Conservation (phyloP, 2,329 filamentous ascomycete genomes). For the Cladosporium sp. region DNA sequence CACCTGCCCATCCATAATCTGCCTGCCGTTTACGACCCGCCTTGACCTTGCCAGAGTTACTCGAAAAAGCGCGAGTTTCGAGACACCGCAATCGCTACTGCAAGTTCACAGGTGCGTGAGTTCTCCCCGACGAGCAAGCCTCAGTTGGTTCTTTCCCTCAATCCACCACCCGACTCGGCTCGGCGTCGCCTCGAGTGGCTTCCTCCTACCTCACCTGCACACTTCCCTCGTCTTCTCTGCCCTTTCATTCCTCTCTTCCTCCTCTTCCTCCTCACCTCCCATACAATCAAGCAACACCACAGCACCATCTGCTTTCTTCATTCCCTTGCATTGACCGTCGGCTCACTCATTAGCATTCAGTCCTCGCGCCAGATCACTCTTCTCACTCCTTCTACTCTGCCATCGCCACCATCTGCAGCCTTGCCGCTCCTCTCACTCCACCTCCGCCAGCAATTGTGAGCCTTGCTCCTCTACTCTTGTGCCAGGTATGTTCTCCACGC, state of each 20-base stretch:
- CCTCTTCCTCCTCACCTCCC: constrained; percentile 15
- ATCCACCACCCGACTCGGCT: background rate
- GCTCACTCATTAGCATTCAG: constrained; percentile 22
- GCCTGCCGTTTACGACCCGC: background rate
- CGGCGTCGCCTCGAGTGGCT: background rate
- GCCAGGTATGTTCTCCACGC: background rate
- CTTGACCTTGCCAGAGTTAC: constrained; percentile 1
- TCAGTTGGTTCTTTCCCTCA: constrained; percentile 10
- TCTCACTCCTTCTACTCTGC: constrained; percentile 84
- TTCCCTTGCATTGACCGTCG: constrained; percentile 32
- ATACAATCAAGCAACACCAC: constrained; percentile 22
- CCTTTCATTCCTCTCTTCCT: background rate
- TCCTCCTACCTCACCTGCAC: background rate
- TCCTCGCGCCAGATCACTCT: constrained; percentile 15
- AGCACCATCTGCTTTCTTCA: constrained; percentile 31
- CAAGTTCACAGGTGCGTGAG: background rate
- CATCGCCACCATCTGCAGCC: constrained; percentile 94
- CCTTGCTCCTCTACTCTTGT: constrained; percentile 1
- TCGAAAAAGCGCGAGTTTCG: background rate
- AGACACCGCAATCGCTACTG: constrained; percentile 6
- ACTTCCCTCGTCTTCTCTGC: background rate
- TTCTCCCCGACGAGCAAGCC: background rate
- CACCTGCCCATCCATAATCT: background rate
- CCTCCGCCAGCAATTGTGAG: constrained; percentile 62
- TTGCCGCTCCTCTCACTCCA: constrained; percentile 61